Evolutionary conservation across 2,329 filamentous ascomycete genomes (phyloP), one percentile per base, ranked within the genome.

Genomic region (Xylariales sp.): DNA sequence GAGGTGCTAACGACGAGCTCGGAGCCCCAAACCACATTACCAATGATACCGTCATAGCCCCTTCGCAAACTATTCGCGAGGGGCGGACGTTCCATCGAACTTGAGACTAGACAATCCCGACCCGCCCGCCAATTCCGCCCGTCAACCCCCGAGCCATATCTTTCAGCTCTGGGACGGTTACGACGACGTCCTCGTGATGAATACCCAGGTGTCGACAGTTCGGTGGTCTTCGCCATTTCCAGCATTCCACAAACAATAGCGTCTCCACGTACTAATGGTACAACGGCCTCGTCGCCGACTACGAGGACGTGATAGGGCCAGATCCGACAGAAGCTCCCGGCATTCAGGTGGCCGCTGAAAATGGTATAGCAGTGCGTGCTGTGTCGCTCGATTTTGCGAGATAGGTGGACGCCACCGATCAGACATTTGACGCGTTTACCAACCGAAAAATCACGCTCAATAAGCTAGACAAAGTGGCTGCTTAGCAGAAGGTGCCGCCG

Each of bases 1-100:
- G 66, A 62, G 66, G 62, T 43, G 43, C 62, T 8, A 28, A 49
- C 9, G 66, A 68, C n/a, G 62, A 65, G 30, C 56, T 61, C 5
- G 62, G 66, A 2, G 66, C 66, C n/a, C 46, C 65, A 12, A 68
- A 65, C 30, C 66, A 65, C 62, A 68, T 68, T 43, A 68, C 62
- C 7, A 41, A 57, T 36, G 50, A 49, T 3, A 68, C 62, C 16
- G 62, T 65, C 34, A 30, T 54, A 14, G 50, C 56, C 36, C 56
- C 66, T 39, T 58, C 62, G n/a, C 28, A 52, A 34, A 56, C 55
- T 1, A 61, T 68, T 18, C 43, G 41, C 39, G 45, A 65, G 12
- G 65, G 65, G 30, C 32, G 30, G 30, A 45, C 62, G n/a, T 54
- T 68, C 61, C 50, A 1, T 45, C 65, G 14, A 68, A 65, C 32